Evolutionary conservation across 2,329 filamentous ascomycete species (phyloP).

Genomic region (Dactylellina haptotyla): DNA sequence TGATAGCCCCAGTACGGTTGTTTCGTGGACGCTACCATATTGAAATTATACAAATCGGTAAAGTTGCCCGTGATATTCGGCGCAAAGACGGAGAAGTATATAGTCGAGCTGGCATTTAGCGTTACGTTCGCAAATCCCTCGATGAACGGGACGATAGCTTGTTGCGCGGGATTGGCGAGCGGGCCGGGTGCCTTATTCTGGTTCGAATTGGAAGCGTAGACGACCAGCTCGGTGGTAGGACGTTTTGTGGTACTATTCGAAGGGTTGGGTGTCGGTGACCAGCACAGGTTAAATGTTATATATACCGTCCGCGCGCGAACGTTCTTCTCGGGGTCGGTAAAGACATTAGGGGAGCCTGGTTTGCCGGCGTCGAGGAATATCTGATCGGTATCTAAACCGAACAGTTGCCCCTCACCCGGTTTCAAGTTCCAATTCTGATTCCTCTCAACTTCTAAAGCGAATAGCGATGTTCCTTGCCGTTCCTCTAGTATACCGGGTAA

Average conservation of each 20-base stretch:
- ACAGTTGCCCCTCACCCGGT: conserved; percentile 39
- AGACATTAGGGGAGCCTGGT: conserved; percentile 36
- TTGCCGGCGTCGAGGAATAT: conserved; percentile 55
- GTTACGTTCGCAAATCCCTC: conserved; percentile 76
- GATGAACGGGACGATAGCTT: conserved; percentile 66
- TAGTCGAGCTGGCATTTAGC: conserved; percentile 70
- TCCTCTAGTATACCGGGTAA: conserved; percentile 31
- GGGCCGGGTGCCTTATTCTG: conserved; percentile 75
- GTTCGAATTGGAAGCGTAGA: conserved; percentile 77
- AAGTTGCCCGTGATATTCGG: conserved; percentile 72
- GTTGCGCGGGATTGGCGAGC: conserved; percentile 63
- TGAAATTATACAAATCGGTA: conserved; percentile 77
- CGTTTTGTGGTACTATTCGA: conserved; percentile 66
- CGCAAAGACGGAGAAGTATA: conserved; percentile 81
- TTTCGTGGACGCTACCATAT: conserved; percentile 85
- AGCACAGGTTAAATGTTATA: conserved; percentile 86
- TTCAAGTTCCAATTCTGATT: conserved; percentile 38
- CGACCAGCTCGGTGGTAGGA: conserved; percentile 75
- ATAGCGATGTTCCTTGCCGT: conserved; percentile 27
- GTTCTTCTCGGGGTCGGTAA: conserved; percentile 56
- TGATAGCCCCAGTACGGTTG: conserved; percentile 76
- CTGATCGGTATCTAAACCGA: conserved; percentile 51
- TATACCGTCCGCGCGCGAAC: conserved; percentile 70
- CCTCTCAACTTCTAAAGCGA: conserved; percentile 28
- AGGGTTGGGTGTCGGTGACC: conserved; percentile 76